Evolutionary conservation across 169 alveolate species (phyloP), one percentile per base, ranked within the genome.

Genomic region (Plasmodium fragile): DNA sequence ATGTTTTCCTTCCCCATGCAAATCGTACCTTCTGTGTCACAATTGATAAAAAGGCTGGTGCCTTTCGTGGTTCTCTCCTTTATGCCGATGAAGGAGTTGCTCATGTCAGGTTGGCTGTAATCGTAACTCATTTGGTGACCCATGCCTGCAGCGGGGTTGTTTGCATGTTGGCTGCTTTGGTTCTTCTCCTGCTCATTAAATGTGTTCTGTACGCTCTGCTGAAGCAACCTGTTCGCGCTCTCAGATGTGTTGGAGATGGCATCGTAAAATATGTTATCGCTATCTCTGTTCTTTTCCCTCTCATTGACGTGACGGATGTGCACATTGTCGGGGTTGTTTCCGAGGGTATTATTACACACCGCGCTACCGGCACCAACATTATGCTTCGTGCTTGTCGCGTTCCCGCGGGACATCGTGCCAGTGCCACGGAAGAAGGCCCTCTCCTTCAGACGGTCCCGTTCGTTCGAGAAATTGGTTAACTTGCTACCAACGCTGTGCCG

Each of bases 401-500:
- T 65, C 10, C 32, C 49, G 34, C 32, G 4, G 1, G 72, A 25
- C 34, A 22, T 3, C 8, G 13, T 4, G 71, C 16, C 28, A 30
- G 1, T 1, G 45, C 11, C 70, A 22, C 79, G 53, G 36, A 52
- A 52, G 65, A 85, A 85, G n/a, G 11, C 3, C 28, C 69, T 77
- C n/a, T 49, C 82, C 55, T 87, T 87, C 4, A 65, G 6, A 52
- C 69, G 55, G 16, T 39, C 73, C 30, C 70, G 41, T 18, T 87
- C 93, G n/a, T 59, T 10, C 6, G 72, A 34, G 81, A 59, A 87
- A 34, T 78, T 78, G 4, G 82, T 77, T 13, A 87, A 52, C 41
- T 39, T 77, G 72, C 81, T 87, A 28, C 93, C 93, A 25, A 49
- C 81, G 81, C 93, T 87, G 72, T 87, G 93, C 34, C 93, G 65